Evolutionary conservation across 176 grass and related monocot genomes (phyloP).

Genomic region (Avena atlantica): DNA sequence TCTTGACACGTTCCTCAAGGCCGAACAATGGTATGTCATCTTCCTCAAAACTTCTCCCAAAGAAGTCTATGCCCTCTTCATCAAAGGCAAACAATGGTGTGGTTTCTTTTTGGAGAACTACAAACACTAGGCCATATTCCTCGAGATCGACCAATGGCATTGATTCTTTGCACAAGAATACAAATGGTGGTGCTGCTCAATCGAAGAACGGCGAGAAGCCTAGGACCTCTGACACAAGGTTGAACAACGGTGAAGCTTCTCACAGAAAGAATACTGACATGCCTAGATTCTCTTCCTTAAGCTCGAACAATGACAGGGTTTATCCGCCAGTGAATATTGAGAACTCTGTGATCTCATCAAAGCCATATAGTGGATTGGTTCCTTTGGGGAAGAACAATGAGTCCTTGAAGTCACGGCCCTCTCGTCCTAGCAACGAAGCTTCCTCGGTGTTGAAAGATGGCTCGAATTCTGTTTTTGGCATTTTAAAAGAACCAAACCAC

Average conservation of each 20-base stretch:
- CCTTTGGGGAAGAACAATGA: not conserved
- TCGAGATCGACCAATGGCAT: not conserved
- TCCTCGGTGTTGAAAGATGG: not conserved
- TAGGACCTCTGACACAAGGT: not conserved
- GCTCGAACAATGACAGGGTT: not conserved
- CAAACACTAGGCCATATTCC: not conserved
- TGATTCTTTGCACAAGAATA: not conserved
- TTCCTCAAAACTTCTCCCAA: not conserved
- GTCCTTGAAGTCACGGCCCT: not conserved
- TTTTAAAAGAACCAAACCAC: not conserved
- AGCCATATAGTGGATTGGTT: not conserved
- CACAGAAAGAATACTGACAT: not conserved
- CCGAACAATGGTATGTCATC: not conserved
- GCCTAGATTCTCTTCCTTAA: not conserved
- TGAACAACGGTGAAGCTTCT: not conserved
- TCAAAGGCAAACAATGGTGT: not conserved
- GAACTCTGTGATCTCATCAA: not conserved
- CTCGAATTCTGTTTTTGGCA: not conserved
- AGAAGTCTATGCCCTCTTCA: not conserved
- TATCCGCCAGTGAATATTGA: not conserved
- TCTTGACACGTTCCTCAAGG: not conserved
- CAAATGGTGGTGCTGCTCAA: not conserved
- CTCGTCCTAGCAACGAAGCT: not conserved
- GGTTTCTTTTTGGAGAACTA: not conserved
- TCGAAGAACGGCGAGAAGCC: not conserved